These are phyloP conservation scores for Hortaea werneckii DNA, from an alignment of 2,329 filamentous ascomycete species.

Conservation along the genomic window DNA sequence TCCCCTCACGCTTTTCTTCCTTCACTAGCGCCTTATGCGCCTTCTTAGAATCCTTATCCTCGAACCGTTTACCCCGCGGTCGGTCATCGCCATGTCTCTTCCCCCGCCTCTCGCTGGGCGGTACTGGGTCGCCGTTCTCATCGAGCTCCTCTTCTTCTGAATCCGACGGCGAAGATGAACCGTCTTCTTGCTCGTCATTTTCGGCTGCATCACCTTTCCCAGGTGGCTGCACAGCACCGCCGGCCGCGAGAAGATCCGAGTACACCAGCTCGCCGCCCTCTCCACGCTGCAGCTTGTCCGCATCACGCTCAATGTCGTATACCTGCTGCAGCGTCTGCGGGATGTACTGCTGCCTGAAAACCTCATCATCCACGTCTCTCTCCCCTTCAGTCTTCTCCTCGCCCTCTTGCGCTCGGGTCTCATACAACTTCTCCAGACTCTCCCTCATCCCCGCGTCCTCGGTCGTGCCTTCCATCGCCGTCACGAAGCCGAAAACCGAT, in stretches of 20 bases:
- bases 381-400: conserved; percentile 41
- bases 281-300: conserved; percentile 62
- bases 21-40: conserved; percentile 86
- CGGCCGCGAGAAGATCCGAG: conserved; percentile 66
- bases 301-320: conserved; percentile 89
- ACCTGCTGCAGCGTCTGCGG: conserved; percentile 93
- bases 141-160: conserved; percentile 19
- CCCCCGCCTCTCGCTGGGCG: neutral
- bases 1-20: conserved; percentile 87
- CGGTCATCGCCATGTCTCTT: conserved; percentile 12
- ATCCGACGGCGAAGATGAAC: conserved; percentile 4
- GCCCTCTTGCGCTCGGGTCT: conserved; percentile 39
- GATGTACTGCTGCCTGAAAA: conserved; percentile 94
- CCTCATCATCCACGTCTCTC: conserved; percentile 69
- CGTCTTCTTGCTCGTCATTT: conserved; percentile 10
- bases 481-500: conserved; percentile 76
- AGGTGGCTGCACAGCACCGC: conserved; percentile 2
- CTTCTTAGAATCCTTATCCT: conserved; percentile 85
- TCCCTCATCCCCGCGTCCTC: conserved; percentile 52
- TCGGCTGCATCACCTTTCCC: neutral
- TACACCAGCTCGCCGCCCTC: conserved; percentile 73
- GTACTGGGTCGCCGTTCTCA: conserved; percentile 11
- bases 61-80: conserved; percentile 73
- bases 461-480: conserved; percentile 47
- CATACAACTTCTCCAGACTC: conserved; percentile 58